Evolutionary conservation across 2,329 filamentous ascomycete species (phyloP).

Genomic region (Talaromyces atroroseus): DNA sequence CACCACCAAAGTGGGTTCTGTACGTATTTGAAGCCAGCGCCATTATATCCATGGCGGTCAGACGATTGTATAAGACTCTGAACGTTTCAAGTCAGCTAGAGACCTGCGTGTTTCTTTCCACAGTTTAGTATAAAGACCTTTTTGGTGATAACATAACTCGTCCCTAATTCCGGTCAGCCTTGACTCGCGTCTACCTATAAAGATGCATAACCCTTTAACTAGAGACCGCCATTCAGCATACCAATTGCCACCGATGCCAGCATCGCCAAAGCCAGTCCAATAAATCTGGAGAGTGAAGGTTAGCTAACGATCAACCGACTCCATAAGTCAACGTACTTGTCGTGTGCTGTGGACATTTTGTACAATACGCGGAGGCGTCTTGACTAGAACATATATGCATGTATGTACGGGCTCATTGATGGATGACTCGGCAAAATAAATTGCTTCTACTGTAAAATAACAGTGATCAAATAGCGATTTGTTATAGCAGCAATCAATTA

Average conservation of each 20-base stretch:
- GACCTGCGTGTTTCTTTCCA: too few species aligned
- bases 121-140: not conserved
- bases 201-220: too few species aligned
- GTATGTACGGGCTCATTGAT: not conserved
- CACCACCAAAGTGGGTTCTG: conserved; percentile 13
- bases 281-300: conserved; percentile 2
- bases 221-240: not conserved
- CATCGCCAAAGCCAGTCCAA: conserved; percentile 12
- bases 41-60: conserved; percentile 9
- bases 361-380: not conserved
- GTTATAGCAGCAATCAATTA: too few species aligned
- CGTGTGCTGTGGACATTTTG: conserved; percentile 9
- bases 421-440: not conserved
- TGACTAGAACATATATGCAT: not conserved
- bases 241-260: conserved; percentile 11
- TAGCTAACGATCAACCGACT: not conserved
- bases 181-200: not conserved
- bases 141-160: conserved; percentile 14
- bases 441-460: not conserved
- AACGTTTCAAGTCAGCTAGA: not conserved
- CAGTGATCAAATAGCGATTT: not conserved
- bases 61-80: conserved; percentile 12
- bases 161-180: not conserved
- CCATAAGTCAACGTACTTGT: conserved; percentile 3
- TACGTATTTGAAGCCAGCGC: conserved; percentile 9